Base-by-base conservation (phyloP, 2,329 filamentous ascomycete species). In the Dryadomyces sulphureus region DNA sequence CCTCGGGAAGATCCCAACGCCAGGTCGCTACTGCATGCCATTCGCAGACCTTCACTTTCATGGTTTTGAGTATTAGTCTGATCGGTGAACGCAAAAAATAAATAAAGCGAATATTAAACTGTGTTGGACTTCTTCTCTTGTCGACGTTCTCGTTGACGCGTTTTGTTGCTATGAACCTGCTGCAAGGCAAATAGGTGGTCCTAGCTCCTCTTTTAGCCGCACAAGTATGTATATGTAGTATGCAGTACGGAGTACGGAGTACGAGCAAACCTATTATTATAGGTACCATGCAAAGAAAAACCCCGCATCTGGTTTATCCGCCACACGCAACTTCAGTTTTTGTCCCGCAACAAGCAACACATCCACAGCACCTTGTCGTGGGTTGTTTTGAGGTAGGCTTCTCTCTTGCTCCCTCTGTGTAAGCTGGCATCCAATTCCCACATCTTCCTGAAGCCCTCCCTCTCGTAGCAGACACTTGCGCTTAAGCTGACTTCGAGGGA, bases 1-100 rank as follows among this genome's bases (percentile, higher is more conserved):
- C 90, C 57, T 94, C 88, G 21, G 90, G 88, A 58, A 96, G 85
- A 61, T 96, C 86, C 92, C 92, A 98, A 53, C 86, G 81, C 92
- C 92, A 98, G 46, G 88, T 90, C 17, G 92, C 92, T 51, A 98
- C 87, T 4, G 88, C 84, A 57, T 92, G 83, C 87, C 90, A 96
- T 60, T 86, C 77, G 58, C 82, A 85, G 65, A 96, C 92, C 41
- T 79, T 92, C 68, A 96, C 87, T 66, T 94, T 96, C 92, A 98
- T 98, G 1, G 16, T 43, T 21, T 19, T 4, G 16, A 36, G 14
- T 8, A 14, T 8, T 14, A 14, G 16, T 32, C 9, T 14, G 11
- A 14, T 32, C n/a, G n/a, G n/a, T n/a, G n/a, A n/a, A n/a, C n/a
- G n/a, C n/a, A n/a, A n/a, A n/a, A n/a, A n/a, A n/a, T n/a, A n/a